These are phyloP conservation scores for Phellopilus nigrolimitatus DNA, from an alignment of 1,284 basidiomycete genomes.

Conservation along the genomic window DNA sequence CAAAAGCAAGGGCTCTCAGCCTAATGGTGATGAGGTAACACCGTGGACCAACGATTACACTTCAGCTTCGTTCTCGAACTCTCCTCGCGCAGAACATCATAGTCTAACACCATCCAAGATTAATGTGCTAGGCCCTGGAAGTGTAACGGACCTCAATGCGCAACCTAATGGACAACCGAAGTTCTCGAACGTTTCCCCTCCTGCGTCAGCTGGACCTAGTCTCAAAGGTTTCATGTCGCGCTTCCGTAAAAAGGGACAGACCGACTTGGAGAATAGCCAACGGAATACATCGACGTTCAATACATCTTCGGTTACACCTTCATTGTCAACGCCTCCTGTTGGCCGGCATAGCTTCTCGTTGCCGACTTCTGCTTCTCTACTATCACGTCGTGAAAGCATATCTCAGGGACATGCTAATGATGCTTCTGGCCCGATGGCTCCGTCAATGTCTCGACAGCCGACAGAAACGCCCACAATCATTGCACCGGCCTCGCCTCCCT, in stretches of 20 bases:
- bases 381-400: constrained; percentile 13
- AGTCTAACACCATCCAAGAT: constrained; percentile 23
- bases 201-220: constrained; percentile 65
- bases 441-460: constrained; percentile 13
- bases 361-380: constrained; percentile 10
- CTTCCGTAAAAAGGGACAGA: constrained; percentile 57
- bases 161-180: constrained; percentile 27
- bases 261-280: constrained; percentile 6
- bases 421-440: constrained; percentile 8
- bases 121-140: constrained; percentile 27
- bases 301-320: constrained; percentile 16
- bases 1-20: constrained; percentile 49
- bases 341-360: constrained; percentile 15
- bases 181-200: constrained; percentile 37
- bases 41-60: constrained; percentile 38
- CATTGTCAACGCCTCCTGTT: constrained; percentile 1
- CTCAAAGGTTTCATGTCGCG: constrained; percentile 75
- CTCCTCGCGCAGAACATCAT: constrained; percentile 22
- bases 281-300: constrained; percentile 23
- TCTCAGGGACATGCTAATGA: constrained; percentile 1
- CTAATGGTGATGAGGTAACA: constrained; percentile 49
- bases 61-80: constrained; percentile 25
- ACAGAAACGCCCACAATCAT: constrained; percentile 10
- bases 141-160: constrained; percentile 13
- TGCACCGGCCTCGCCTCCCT: not conserved